Base-by-base conservation (phyloP, 192 early-diverging fungal species). In the Coemansia sp. region DNA sequence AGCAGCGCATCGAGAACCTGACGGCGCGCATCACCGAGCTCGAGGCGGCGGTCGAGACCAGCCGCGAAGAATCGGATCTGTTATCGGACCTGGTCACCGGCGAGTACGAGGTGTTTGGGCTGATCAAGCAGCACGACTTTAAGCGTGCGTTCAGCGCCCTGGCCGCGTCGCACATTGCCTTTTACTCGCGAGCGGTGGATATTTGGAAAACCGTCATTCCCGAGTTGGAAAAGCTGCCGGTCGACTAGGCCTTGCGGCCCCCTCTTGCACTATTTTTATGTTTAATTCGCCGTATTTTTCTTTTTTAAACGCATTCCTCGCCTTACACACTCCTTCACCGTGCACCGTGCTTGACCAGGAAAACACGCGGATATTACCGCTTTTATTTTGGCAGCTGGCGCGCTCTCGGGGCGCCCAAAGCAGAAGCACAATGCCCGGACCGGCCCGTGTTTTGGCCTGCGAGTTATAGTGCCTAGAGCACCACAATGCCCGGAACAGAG, bases 141-240 rank as follows among this genome's bases (percentile, higher is more conserved):
- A 90, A 90, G 60, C 78, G 82, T 18, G 80, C 81, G 17, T 66
- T 94, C 53, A 53, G 83, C 19, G 86, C 84, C 20, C 85, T 91
- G 65, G 83, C 85, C 5, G 79, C 86, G 5, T 80, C 85, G 18
- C 91, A 96, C 46, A 81, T 94, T 42, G 84, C 87, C 54, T 98
- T 89, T 49, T 90, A 86, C 63, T 70, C 90, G 53, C 80, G 90
- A 64, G 84, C 49, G 0, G 59, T 60, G 29, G 70, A 80, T 46
- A 78, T 90, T 18, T 97, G 94, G 94, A 87, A 85, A 50, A 80
- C 83, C 15, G 80, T 97, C 28, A 84, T 95, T 30, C 90, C 92
- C 15, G 79, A 86, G 38, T 51, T 97, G 46, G 89, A 94, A 45
- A 67, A 68, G 29, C 81, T 87, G 41, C 68, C 74, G 36, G 77